Conservation (phyloP, 2,329 filamentous ascomycete genomes). For the Gremmenia infestans region DNA sequence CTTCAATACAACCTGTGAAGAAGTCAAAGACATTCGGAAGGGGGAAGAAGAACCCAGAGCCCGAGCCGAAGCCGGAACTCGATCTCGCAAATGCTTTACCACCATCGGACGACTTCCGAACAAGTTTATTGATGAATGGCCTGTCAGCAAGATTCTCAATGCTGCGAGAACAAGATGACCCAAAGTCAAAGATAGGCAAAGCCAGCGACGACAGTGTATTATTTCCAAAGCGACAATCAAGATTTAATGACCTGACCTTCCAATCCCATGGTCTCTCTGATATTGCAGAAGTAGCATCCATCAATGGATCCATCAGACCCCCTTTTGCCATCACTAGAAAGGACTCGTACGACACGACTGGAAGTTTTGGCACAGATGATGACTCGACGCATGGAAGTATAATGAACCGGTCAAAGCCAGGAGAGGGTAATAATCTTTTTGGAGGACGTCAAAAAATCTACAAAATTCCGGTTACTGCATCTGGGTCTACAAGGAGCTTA, state of each 20-base stretch:
- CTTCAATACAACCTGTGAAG: conserved; percentile 22
- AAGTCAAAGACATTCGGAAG: conserved; percentile 52
- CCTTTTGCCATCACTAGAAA: conserved; percentile 56
- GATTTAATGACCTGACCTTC: conserved; percentile 61
- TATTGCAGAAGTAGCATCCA: conserved; percentile 86
- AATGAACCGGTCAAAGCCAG: conserved; percentile 78
- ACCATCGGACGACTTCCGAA: conserved; percentile 83
- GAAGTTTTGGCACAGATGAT: conserved; percentile 59
- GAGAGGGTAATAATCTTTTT: conserved; percentile 88
- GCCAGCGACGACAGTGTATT: conserved; percentile 93
- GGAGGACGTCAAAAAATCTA: conserved; percentile 95
- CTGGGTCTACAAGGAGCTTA: conserved; percentile 39
- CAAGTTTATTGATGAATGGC: conserved; percentile 91
- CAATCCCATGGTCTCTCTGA: conserved; percentile 57
- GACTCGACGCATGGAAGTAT: conserved; percentile 63
- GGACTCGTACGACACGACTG: conserved; percentile 60
- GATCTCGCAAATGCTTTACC: conserved; percentile 73
- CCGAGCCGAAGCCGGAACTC: conserved; percentile 57
- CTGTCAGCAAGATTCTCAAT: conserved; percentile 95
- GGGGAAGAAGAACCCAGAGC: conserved; percentile 49
- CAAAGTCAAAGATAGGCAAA: conserved; percentile 82
- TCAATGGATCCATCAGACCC: conserved; percentile 56
- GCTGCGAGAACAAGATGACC: conserved; percentile 91
- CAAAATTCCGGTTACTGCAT: conserved; percentile 60
- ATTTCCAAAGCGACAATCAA: conserved; percentile 71